A percentile compares a stretch with the other conserved stretches of the same genome.
phyloP scores from a whole-genome alignment of 805 yeast species.

The Saccharomycopsis schoenii region DNA sequence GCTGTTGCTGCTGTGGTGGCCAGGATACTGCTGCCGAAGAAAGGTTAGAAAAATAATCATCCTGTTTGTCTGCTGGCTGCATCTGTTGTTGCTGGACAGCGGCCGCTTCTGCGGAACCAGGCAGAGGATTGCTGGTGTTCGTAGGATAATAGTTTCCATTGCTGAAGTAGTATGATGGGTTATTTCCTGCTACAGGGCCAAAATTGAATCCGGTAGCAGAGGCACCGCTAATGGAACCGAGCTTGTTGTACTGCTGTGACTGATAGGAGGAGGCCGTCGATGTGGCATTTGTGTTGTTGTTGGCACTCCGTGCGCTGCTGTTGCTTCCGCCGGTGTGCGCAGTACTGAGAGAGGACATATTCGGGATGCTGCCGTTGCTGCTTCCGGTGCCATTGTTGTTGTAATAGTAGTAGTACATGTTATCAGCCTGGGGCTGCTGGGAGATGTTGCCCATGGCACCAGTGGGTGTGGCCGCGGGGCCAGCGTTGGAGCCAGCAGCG shows the following conservation, averaged over 20 bases:
- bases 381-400: background rate
- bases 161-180: background rate
- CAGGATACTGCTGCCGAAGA: background rate
- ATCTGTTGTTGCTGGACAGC: background rate
- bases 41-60: background rate
- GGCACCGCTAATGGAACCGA: background rate
- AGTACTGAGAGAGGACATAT: background rate
- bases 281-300: background rate
- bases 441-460: background rate
- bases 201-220: background rate
- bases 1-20: slow-evolving; percentile 4
- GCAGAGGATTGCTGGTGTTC: background rate
- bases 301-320: background rate
- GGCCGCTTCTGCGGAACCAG: background rate
- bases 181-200: background rate
- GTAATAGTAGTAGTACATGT: background rate
- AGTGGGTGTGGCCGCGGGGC: background rate
- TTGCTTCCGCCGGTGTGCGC: background rate
- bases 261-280: background rate
- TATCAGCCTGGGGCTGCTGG: background rate
- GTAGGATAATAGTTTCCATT: background rate
- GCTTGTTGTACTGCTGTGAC: background rate
- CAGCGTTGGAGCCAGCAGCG: slow-evolving; percentile 4
- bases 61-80: background rate
- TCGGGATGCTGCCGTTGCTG: background rate